Base-by-base conservation (phyloP, 1,284 basidiomycete species). In the Gyrodon tennesseensis region DNA sequence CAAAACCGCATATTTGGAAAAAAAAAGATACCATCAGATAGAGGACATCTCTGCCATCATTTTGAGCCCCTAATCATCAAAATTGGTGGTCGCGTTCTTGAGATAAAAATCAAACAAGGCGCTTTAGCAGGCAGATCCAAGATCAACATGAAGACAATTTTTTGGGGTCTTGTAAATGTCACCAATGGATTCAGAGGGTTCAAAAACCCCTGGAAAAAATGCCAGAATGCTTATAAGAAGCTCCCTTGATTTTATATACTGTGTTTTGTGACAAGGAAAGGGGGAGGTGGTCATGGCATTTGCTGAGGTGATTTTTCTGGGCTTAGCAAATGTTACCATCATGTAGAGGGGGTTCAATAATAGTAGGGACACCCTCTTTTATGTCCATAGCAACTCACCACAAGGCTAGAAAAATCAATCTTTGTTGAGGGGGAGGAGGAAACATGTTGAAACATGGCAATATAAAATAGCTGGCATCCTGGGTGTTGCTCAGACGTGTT, bases 91-190 rank as follows among this genome's bases (percentile, higher is more conserved):
- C 3, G 15, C 3, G 3, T 27, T 48, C 8, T 48, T 48, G 46
- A 48, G 25, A 48, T 48, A 48, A 48, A 48, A 48, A 48, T 48
- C 46, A 25, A 48, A 48, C 46, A 48, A 48, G 46, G n/a, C 7
- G 44, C 31, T 34, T 6, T 34, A 5, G 9, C 9, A 9, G 5
- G 31, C 9, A 9, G 31, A 34, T 34, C 9, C 31, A 34, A 34
- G 31, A 34, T 9, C 5, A 9, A 9, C 31, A 34, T 34, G 31
- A 34, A 34, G 31, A 34, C n/a, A n/a, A 37, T 37, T 37, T 37
- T 37, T 7, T 37, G 6, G 11, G 34, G 11, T 12, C 34, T 37
- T 37, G 34, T 8, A 12, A 2, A 37, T 37, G 34, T 37, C 11
- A 7, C 34, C 34, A 37, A 37, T 37, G 34, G 11, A 39, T 39